Evolutionary conservation across 257 asterid genomes (phyloP).

Genomic region (Solanum sejunctum): DNA sequence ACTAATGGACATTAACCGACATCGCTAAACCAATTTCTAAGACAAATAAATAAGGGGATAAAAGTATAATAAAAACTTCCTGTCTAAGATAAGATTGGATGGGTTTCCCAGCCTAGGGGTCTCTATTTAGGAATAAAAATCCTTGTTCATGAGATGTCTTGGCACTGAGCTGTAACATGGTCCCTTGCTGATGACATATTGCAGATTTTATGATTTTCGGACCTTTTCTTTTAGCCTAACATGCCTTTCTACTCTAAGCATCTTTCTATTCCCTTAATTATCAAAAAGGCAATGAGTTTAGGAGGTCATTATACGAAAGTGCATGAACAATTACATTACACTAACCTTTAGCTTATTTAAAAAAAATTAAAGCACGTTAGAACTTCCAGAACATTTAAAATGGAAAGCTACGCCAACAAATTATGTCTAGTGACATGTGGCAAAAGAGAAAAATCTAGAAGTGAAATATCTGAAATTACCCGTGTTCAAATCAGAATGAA

Average conservation of each 20-base stretch:
- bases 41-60: neutral
- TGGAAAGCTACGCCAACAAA: neutral
- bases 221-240: neutral
- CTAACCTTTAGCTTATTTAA: neutral
- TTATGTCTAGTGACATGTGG: neutral
- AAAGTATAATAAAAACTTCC: neutral
- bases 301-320: neutral
- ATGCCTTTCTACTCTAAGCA: neutral
- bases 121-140: neutral
- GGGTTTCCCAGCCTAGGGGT: neutral
- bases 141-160: neutral
- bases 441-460: neutral
- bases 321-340: neutral
- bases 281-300: neutral
- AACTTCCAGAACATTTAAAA: neutral
- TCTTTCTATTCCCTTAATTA: neutral
- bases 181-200: neutral
- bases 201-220: neutral
- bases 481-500: conserved; percentile 14
- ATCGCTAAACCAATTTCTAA: neutral
- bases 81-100: neutral
- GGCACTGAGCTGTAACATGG: neutral
- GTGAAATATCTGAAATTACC: conserved; percentile 9
- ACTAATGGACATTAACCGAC: neutral
- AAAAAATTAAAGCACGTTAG: neutral